Evolutionary conservation across 257 asterid genomes (phyloP), one percentile per base, ranked within the genome.

Genomic region (Apocynum venetum): DNA sequence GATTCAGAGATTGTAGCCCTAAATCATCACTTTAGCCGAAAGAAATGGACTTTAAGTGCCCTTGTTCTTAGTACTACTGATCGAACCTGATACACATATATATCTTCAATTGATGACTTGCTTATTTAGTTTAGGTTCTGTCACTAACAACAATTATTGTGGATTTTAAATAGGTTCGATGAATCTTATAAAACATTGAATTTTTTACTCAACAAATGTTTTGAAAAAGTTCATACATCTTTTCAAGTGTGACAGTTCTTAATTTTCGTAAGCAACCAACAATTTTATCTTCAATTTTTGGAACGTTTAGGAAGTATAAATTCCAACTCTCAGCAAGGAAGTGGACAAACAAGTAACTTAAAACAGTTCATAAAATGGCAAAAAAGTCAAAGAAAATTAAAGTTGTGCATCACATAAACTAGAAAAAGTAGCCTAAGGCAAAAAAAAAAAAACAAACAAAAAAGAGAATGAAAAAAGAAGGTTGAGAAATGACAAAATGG

Each of bases 21-120:
- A 38, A 66, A 14, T 66, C 71, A 66, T 40, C 71, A 66, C 71
- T 66, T 66, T 66, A 66, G 71, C 71, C 71, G 71, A 66, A 66
- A 66, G 71, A 66, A 66, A 66, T 66, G 71, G 71, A 66, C 71
- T 66, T 60, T 40, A 25, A 40, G 48, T 66, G 71, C 48, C 48
- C 5, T 66, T 66, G 49, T 66, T 66, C 49, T 6, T 14, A 40
- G 71, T 66, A 17, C 31, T 15, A 66, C 15, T 60, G 40, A 57
- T 57, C 10, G 66, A 60, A 60, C 6, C 40, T 9, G 15, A n/a
- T 31, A 20, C 31, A 8, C 63, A 52, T n/a, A 53, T 4, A 53
- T 20, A 56, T 52, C 57, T 52, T 52, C 57, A 52, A 1, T 8
- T 52, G 19, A 52, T 12, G 19, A 52, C 57, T 52, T 52, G 19